Base-by-base conservation (phyloP, 2,329 filamentous ascomycete species). In the Aspergillus aculeatus region DNA sequence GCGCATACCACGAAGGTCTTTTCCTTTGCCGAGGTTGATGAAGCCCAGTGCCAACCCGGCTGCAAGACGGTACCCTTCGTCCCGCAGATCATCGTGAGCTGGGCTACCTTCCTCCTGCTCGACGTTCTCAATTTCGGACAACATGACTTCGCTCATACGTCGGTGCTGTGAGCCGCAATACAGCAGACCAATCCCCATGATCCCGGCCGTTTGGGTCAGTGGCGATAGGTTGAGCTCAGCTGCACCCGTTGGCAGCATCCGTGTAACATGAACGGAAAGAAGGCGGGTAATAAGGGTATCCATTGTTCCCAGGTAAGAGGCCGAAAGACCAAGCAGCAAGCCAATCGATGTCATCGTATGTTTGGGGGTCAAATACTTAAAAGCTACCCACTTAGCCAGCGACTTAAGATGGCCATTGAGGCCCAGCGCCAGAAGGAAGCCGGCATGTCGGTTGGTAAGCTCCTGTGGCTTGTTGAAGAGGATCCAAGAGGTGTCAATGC, bases 271-370 rank as follows among this genome's bases (percentile, higher is more conserved):
- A 0, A 99, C 94, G 2, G 95, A 99, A 4, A 99, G 82, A 41
- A 99, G 81, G 24, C 95, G 87, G 9, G 95, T 98, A 62, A 98
- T 94, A 29, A 97, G 83, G 2, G 91, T 95, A 73, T 99, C 95
- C 94, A 98, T 98, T 2, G 93, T 98, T 1, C 96, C 95, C 66
- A 97, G 83, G 72, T 96, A 96, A 1, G 95, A 98, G 26, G 91
- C 95, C 9, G 95, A 93, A 19, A 99, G 82, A 1, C 95, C 95
- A 0, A 99, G 82, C 3, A 99, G 82, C n/a, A 99, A 81, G 10
- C 95, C 95, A 57, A 99, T 94, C 0, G 95, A 98, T 24, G 95
- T 98, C 95, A 99, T 99, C 26, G 93, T 96, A 75, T 99, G 96
- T 71, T 99, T 99, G 1, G 95, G 94, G 0, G 95, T 99, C n/a